Evolutionary conservation across 2,329 filamentous ascomycete species (phyloP), one percentile per base, ranked within the genome.

Genomic region (Neofusicoccum laricinum): DNA sequence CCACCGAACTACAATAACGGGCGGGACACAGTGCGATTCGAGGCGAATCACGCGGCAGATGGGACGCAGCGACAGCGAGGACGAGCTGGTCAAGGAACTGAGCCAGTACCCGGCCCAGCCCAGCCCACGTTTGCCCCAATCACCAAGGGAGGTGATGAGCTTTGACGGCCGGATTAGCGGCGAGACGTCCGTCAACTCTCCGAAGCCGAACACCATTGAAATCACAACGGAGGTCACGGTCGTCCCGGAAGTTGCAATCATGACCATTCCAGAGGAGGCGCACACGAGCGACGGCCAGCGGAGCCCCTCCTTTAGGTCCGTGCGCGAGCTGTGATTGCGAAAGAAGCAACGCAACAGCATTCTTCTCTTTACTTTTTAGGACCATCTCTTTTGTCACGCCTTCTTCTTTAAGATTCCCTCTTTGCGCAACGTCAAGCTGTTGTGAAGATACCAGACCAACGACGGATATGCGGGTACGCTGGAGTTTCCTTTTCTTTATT

Each of bases 51-150:
- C 36, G 36, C 50, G 62, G n/a, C 41, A 55, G 4, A 57, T 40
- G 41, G 55, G 55, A 46, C 51, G 53, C 46, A 61, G 17, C 45
- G 63, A 64, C 45, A 53, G 46, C 38, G 63, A 64, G 32, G 63
- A 64, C 36, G 63, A 64, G 25, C 46, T 64, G 17, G 63, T 64
- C 63, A 64, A 64, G 25, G 53, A 64, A 10, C 41, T 64, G 17
- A 15, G 19, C 21, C 19, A 57, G 6, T 58, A 58, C 19, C 49
- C 49, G 15, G 41, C 62, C 2, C 62, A 30, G 34, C 34, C 62
- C 34, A 57, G 36, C 30, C 55, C 55, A 3, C 15, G 11, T 45
- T 15, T 59, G 36, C n/a, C 19, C 41, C 61, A 14, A 12, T 38
- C 17, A 36, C 43, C 50, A 41, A 63, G 19, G 40, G 49, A 63